These are phyloP conservation scores for Suhomyces panamericanus DNA, from an alignment of 1,139 yeast species.

Conservation along the genomic window DNA sequence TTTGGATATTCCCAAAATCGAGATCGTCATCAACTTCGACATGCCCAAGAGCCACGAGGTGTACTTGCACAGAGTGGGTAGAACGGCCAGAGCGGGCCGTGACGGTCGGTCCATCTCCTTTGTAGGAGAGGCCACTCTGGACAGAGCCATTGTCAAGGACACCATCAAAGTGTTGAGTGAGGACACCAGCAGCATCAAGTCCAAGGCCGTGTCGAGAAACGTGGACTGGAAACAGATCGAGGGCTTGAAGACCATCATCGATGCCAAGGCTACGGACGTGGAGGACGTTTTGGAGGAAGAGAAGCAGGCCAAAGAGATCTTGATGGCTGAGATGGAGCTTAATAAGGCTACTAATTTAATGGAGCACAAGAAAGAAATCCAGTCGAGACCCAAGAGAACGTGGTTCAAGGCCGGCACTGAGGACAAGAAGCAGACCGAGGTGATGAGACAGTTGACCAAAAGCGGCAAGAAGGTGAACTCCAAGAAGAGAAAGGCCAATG, in stretches of 20 bases:
- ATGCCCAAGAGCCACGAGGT: slow-evolving; percentile 93
- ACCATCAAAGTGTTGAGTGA: slow-evolving; percentile 63
- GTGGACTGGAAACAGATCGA: slow-evolving; percentile 88
- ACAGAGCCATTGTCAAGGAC: slow-evolving; percentile 83
- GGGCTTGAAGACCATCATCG: slow-evolving; percentile 59
- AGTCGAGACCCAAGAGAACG: slow-evolving; percentile 89
- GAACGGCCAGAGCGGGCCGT: slow-evolving; percentile 99
- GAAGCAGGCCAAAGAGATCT: slow-evolving; percentile 78
- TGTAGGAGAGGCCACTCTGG: slow-evolving; percentile 87
- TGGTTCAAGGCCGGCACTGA: slow-evolving; percentile 89
- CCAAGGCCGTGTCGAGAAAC: slow-evolving; percentile 75
- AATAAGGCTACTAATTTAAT: slow-evolving; percentile 81
- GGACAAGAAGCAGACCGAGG: slow-evolving; percentile 52
- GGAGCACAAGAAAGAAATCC: slow-evolving; percentile 78
- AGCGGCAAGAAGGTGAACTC: slow-evolving; percentile 41
- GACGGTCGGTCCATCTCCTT: slow-evolving; percentile 90
- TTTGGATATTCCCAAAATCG: slow-evolving; percentile 96
- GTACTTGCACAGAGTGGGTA: slow-evolving; percentile 95
- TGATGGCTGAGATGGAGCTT: slow-evolving; percentile 88
- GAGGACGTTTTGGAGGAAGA: slow-evolving; percentile 86
- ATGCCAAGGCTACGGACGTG: slow-evolving; percentile 56
- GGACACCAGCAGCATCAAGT: slow-evolving; percentile 34
- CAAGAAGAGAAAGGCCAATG: slow-evolving; percentile 30
- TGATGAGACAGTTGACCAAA: slow-evolving; percentile 46
- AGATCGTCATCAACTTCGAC: slow-evolving; percentile 88